Conservation (phyloP, 306 rosid genomes). For the Castanea mollissima region DNA sequence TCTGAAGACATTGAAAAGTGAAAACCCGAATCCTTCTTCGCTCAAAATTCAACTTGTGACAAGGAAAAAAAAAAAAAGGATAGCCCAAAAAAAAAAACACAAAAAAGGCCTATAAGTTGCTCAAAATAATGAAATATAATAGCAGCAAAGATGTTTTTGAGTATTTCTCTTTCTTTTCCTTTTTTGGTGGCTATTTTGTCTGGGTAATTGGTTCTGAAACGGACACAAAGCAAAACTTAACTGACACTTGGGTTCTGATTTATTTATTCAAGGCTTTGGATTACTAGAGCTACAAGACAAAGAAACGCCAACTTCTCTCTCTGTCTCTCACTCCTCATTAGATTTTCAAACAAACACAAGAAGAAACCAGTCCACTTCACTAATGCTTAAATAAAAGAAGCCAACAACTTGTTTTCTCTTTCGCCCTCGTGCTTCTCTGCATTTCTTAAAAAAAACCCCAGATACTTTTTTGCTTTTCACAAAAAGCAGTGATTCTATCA, state of each 20-base stretch:
- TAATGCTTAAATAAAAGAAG: constrained; percentile 18
- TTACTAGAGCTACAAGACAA: constrained; percentile 32
- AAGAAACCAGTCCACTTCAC: constrained; percentile 23
- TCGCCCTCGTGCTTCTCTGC: constrained; percentile 6
- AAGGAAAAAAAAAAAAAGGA: not conserved
- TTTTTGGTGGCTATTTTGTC: constrained; percentile 16
- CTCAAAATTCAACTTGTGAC: not conserved
- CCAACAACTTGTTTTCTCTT: constrained; percentile 4
- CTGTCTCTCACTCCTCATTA: constrained; percentile 13
- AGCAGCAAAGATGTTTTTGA: not conserved
- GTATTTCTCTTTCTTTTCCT: not conserved
- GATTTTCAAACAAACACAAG: constrained; percentile 7
- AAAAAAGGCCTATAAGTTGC: not conserved
- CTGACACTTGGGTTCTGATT: constrained; percentile 13
- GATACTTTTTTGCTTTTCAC: not conserved
- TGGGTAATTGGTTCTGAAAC: constrained; percentile 12
- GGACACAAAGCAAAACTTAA: constrained; percentile 1
- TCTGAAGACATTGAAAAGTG: constrained; percentile 68
- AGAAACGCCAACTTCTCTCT: constrained; percentile 16
- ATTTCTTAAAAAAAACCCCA: not conserved
- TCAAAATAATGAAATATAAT: not conserved
- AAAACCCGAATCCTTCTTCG: constrained; percentile 8
- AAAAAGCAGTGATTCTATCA: too few species aligned
- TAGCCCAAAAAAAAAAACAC: not conserved
- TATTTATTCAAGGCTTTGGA: constrained; percentile 9